A percentile compares a stretch with the other conserved stretches of the same genome.
phyloP scores from a whole-genome alignment of 192 early-diverging fungal genomes.

The Jimgerdemannia lactiflua region DNA sequence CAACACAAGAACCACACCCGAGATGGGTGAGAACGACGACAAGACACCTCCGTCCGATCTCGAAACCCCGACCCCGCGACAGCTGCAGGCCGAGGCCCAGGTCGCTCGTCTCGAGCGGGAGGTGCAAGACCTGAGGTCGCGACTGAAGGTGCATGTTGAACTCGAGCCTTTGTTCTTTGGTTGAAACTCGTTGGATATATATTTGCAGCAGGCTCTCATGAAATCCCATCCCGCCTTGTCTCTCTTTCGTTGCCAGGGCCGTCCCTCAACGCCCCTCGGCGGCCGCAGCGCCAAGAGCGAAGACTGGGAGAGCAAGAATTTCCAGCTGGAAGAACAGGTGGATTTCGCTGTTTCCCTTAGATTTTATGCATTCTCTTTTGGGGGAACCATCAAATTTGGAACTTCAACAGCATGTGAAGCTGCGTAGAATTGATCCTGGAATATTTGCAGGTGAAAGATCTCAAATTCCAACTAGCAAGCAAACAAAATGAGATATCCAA shows the following conservation, averaged over 20 bases:
- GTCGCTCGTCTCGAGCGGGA: constrained; percentile 24
- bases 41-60: too few species aligned
- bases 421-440: too few species aligned
- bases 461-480: constrained; percentile 8
- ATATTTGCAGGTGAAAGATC: constrained; percentile 10
- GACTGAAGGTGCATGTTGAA: constrained; percentile 12
- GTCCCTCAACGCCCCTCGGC: not conserved
- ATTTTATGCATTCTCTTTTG: too few species aligned
- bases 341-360: too few species aligned
- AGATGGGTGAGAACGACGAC: too few species aligned
- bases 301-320: constrained; percentile 4
- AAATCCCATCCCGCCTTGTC: not conserved
- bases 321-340: constrained; percentile 22
- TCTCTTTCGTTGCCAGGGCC: not conserved
- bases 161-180: too few species aligned
- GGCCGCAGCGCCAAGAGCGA: not conserved
- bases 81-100: constrained; percentile 14
- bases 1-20: too few species aligned
- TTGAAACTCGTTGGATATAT: too few species aligned
- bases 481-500: constrained; percentile 8
- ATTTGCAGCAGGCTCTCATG: too few species aligned
- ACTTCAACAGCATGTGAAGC: too few species aligned
- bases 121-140: constrained; percentile 11
- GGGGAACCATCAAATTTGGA: too few species aligned
- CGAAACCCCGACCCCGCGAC: too few species aligned